Conservation (phyloP, 2,329 filamentous ascomycete genomes). For the Colletotrichum gigasporum region DNA sequence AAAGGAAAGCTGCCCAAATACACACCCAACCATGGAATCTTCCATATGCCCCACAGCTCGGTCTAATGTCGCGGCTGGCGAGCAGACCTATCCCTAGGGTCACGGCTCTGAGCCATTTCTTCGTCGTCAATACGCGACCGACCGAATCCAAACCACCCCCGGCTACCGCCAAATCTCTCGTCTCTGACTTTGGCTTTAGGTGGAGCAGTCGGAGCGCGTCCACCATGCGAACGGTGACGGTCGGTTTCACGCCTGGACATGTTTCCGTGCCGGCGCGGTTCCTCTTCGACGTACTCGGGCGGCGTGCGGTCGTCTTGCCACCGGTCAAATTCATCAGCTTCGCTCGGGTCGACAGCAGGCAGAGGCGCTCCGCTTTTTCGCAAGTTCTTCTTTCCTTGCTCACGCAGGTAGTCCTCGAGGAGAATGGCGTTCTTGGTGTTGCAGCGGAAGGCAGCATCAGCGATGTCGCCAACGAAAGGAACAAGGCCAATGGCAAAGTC, state of each 20-base stretch:
- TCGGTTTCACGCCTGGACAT: slow-evolving; percentile 22
- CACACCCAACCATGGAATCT: too few relatives aligned
- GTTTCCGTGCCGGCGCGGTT: slow-evolving; percentile 25
- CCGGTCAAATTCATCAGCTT: slow-evolving; percentile 61
- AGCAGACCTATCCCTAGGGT: slow-evolving; percentile 4
- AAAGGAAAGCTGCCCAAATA: not conserved
- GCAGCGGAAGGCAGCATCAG: slow-evolving; percentile 76
- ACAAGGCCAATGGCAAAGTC: slow-evolving; percentile 80
- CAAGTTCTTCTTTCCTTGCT: slow-evolving; percentile 70
- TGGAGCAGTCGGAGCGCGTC: slow-evolving; percentile 19
- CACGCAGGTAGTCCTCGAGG: slow-evolving; percentile 73
- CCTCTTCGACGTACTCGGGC: slow-evolving; percentile 24
- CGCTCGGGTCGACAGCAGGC: slow-evolving; percentile 60
- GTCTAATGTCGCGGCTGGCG: not conserved
- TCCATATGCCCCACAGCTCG: too few relatives aligned
- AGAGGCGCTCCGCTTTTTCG: slow-evolving; percentile 55
- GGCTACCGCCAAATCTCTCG: not conserved
- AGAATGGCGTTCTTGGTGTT: slow-evolving; percentile 81
- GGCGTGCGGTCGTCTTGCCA: slow-evolving; percentile 22
- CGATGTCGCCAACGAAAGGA: slow-evolving; percentile 79
- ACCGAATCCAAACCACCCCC: slow-evolving; percentile 29
- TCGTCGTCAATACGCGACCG: slow-evolving; percentile 22
- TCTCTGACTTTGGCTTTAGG: slow-evolving; percentile 16
- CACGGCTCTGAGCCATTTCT: slow-evolving; percentile 18
- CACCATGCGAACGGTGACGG: slow-evolving; percentile 3